Evolutionary conservation across 257 asterid species (phyloP).

Genomic region (Rehmannia glutinosa): DNA sequence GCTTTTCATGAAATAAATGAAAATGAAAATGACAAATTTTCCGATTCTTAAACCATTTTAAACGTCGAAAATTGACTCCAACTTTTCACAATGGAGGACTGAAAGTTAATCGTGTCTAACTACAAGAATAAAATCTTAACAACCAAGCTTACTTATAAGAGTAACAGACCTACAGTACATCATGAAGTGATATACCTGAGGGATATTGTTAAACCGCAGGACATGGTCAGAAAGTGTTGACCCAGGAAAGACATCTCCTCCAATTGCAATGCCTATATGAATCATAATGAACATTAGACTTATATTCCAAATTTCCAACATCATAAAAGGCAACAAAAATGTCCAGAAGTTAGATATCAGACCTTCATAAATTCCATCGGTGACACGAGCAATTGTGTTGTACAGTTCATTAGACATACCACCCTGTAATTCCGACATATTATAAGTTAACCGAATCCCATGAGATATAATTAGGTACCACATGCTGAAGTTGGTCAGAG

Average conservation of each 20-base stretch:
- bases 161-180: not conserved
- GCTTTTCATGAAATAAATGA: not conserved
- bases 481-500: not conserved
- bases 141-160: not conserved
- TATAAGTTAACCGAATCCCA: conserved; percentile 13
- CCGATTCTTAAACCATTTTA: not conserved
- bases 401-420: conserved; percentile 98
- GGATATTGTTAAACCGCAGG: conserved; percentile 93
- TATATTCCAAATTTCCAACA: conserved; percentile 7
- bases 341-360: conserved; percentile 13
- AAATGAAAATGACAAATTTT: not conserved
- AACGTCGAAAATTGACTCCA: not conserved
- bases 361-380: conserved; percentile 99
- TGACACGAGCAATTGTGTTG: conserved; percentile 95
- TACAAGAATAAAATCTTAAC: not conserved
- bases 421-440: conserved; percentile 58
- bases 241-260: conserved; percentile 99
- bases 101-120: not conserved
- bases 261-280: conserved; percentile 86
- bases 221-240: conserved; percentile 99
- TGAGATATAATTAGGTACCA: not conserved
- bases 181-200: conserved; percentile 59
- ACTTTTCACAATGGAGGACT: not conserved
- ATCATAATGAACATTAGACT: conserved; percentile 12
- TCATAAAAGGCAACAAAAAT: not conserved